These are phyloP conservation scores for Choanephora cucurbitarum DNA, from an alignment of 371 early-diverging fungal species.

Conservation along the genomic window DNA sequence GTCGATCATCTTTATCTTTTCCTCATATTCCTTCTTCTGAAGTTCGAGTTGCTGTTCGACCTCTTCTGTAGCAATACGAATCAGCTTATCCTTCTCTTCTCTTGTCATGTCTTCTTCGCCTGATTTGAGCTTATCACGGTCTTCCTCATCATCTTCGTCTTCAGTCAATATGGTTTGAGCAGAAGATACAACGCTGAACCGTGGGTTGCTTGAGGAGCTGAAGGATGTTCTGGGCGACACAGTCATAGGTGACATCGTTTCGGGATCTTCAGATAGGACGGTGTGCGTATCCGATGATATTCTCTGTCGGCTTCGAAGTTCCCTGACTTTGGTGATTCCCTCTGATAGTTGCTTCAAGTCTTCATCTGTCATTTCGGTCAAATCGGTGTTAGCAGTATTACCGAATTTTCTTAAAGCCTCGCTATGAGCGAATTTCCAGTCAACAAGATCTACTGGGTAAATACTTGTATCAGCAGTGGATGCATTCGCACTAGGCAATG, in stretches of 20 bases:
- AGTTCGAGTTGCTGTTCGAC: constrained; percentile 51
- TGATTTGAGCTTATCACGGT: background rate
- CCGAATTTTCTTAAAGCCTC: constrained; percentile 63
- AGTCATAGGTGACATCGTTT: constrained; percentile 9
- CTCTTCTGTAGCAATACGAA: constrained; percentile 37
- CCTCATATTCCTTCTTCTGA: constrained; percentile 54
- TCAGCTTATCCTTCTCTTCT: constrained; percentile 23
- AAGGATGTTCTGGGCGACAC: constrained; percentile 27
- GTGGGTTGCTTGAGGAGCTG: constrained; percentile 21
- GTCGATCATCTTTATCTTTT: constrained; percentile 42
- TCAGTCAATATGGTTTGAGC: constrained; percentile 14
- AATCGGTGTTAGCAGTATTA: constrained; percentile 34
- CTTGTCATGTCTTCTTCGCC: constrained; percentile 5
- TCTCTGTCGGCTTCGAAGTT: constrained; percentile 46
- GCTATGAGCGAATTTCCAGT: constrained; percentile 77
- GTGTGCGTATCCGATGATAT: constrained; percentile 43
- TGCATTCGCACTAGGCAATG: background rate
- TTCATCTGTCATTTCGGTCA: constrained; percentile 50
- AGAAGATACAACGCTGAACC: constrained; percentile 16
- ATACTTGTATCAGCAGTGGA: background rate
- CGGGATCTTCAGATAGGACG: constrained; percentile 30
- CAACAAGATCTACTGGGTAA: constrained; percentile 57
- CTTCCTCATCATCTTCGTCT: constrained; percentile 8
- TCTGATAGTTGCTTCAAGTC: constrained; percentile 57
- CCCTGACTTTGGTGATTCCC: constrained; percentile 51